phyloP scores from a whole-genome alignment of 192 early-diverging fungal genomes.

The Chytriomyces confervae region DNA sequence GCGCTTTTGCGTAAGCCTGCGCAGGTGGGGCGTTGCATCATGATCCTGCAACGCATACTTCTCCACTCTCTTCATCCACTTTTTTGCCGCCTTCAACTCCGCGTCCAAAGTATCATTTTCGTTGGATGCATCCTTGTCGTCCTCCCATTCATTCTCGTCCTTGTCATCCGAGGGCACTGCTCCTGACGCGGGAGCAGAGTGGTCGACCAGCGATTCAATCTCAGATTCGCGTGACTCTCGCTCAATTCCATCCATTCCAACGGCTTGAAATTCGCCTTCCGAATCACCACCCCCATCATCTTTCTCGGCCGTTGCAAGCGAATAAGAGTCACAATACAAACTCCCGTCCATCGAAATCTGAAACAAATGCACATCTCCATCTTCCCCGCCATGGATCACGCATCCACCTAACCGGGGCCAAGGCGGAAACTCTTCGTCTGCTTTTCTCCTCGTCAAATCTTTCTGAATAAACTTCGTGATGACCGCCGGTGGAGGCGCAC shows the following conservation, averaged over 20 bases:
- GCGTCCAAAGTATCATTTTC: neutral
- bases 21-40: neutral
- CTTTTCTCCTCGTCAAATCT: neutral
- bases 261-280: neutral
- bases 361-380: neutral
- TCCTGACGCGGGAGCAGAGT: no score
- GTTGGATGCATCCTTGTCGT: neutral
- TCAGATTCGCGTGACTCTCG: no score
- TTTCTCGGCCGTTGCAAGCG: no score
- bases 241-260: neutral
- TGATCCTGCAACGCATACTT: neutral
- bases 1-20: neutral
- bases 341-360: neutral
- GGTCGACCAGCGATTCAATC: no score
- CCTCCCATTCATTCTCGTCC: neutral
- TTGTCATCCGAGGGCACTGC: no score
- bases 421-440: neutral
- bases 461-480: neutral
- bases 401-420: neutral
- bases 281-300: no score
- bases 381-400: neutral
- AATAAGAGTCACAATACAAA: neutral
- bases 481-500: neutral
- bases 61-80: neutral
- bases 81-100: neutral